phyloP scores from a whole-genome alignment of 768 basidiomycete species.

The Suillus weaverae region DNA sequence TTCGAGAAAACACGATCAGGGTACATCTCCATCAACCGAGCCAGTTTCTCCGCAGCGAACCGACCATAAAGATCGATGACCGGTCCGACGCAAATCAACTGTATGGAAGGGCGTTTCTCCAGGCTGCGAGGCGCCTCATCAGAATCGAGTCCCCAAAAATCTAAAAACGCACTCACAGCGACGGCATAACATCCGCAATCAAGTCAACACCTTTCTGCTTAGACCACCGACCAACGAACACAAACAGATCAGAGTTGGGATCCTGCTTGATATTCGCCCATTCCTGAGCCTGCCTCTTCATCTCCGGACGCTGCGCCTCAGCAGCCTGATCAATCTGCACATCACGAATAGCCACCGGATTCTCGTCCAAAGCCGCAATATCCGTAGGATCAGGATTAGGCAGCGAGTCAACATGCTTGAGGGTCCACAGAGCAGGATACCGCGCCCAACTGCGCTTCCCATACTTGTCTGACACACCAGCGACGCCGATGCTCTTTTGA shows the following conservation, averaged over 20 bases:
- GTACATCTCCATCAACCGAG: conserved; percentile 91
- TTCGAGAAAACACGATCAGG: conserved; percentile 95
- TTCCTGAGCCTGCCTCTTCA: conserved; percentile 90
- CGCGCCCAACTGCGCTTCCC: conserved; percentile 97
- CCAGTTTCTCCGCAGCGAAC: conserved; percentile 92
- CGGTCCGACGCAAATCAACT: conserved; percentile 87
- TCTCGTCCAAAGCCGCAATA: conserved; percentile 89
- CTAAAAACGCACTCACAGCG: conserved; percentile 53
- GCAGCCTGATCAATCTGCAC: conserved; percentile 77
- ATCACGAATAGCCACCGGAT: conserved; percentile 66
- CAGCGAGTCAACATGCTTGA: conserved; percentile 92
- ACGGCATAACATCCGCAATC: conserved; percentile 94
- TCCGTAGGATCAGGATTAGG: conserved; percentile 95
- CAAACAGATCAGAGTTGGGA: conserved; percentile 85
- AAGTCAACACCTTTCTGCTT: conserved; percentile 98
- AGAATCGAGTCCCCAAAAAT: background rate
- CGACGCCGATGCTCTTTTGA: conserved; percentile 91
- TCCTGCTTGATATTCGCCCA: conserved; percentile 95
- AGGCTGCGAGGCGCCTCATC: conserved; percentile 44
- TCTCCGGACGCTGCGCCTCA: conserved; percentile 87
- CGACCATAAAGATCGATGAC: conserved; percentile 95
- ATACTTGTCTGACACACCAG: conserved; percentile 97
- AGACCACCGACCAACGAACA: conserved; percentile 97
- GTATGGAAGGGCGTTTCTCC: conserved; percentile 83
- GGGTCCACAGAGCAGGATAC: conserved; percentile 93